Base-by-base conservation (phyloP, 2,329 filamentous ascomycete genomes). In the Madurella mycetomatis region DNA sequence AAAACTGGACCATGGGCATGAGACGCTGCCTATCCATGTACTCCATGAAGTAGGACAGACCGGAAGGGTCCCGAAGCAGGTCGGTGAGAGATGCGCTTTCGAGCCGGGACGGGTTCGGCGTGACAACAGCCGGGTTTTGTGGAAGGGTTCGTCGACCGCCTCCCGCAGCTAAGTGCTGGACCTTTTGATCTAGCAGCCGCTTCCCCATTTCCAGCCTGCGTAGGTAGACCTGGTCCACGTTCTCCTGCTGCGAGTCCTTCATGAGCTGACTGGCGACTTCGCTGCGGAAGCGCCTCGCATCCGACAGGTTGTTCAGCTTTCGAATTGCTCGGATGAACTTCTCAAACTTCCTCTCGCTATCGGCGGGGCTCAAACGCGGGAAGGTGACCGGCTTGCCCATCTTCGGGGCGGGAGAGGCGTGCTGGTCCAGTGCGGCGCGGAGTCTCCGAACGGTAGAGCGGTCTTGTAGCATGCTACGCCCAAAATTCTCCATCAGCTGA, bases 31-130 rank as follows among this genome's bases (percentile, higher is more conserved):
- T 85, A 68, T 99, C 94, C 94, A 99, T 99, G 66, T 91, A 97
- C 68, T 99, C 94, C 94, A 99, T 99, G 73, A 99, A 97, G 68
- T 96, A 99, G 2, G 94, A 97, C 9, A 99, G 77, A 0, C 90
- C 92, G 1, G 92, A 88, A 2, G 94, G 83, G 69, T 95, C 91
- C 62, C 92, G 87, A 54, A 99, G 78, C n/a, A 99, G 79, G 60
- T 97, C 91, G 12, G 86, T 82, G 2, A 97, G 76, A 1, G 88
- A 85, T 8, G 87, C 86, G 62, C 88, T 87, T 60, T 91, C 86
- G 40, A 92, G 75, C 43, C 79, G 81, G 1, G 87, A 87, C n/a
- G 80, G 72, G 13, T 70, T 68, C 2, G 69, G 66, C 8, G 66
- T 64, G 5, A 19, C 64, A 54, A 49, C 59, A 13, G 60, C 56